Evolutionary conservation across 192 early-diverging fungal species (phyloP), one percentile per base, ranked within the genome.

Genomic region (Podila epigama): DNA sequence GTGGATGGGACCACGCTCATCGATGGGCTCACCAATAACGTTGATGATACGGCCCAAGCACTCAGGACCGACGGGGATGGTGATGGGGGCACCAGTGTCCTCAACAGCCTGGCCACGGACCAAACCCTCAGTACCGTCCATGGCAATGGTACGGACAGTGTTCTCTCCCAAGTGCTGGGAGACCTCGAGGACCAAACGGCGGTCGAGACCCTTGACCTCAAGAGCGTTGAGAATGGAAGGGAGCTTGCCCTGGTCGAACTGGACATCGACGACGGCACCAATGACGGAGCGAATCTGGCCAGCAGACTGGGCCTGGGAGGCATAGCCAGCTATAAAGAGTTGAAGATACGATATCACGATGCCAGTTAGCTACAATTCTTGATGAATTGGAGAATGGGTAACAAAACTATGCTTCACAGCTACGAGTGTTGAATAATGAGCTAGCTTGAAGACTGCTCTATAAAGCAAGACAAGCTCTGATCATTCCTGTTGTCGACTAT

Each of bases 231-330:
- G 88, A 79, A 98, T 98, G 69, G 95, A 87, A 50, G 96, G 96
- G 42, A 96, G 90, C 80, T 85, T 91, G 56, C 91, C 91, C 79
- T 91, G 83, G 69, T 94, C 93, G 84, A 97, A 97, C 83, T 96
- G 95, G 64, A 98, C 96, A 68, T 98, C 96, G 75, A 98, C 96
- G 83, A 98, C 96, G 86, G 96, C 95, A 89, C 96, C 96, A 85
- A 98, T 98, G 67, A 98, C 95, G 71, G 90, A 88, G 66, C 94
- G 93, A 85, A 98, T 88, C 82, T 91, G 81, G 79, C 96, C 96
- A 42, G 83, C 61, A 53, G 84, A 81, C 42, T 79, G 79, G 51
- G 86, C 70, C 57, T 86, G 89, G 57, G 91, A 84, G 50, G 89
- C 91, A 75, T 89, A 90, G 83, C 73, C 73, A 68, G 72, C 72